These are phyloP conservation scores for Rhytidhysteron rufulum DNA, from an alignment of 2,329 filamentous ascomycete species.

Conservation along the genomic window DNA sequence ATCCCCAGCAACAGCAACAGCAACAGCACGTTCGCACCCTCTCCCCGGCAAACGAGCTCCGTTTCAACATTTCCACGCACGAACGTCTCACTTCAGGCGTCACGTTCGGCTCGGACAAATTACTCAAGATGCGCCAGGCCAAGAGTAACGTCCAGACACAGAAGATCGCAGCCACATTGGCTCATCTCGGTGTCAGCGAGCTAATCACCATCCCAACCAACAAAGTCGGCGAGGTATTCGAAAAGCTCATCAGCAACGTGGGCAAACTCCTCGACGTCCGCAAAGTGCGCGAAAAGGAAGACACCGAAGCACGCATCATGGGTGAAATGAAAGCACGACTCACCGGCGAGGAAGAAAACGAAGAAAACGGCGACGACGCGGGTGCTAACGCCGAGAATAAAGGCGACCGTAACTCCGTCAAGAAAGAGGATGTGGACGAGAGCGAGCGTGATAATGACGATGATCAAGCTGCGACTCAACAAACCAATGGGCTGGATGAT, in stretches of 20 bases:
- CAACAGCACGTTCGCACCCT: slow-evolving; percentile 56
- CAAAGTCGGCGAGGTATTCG: slow-evolving; percentile 68
- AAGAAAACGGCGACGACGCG: slow-evolving; percentile 12
- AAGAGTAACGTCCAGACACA: slow-evolving; percentile 73
- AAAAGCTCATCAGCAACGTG: slow-evolving; percentile 65
- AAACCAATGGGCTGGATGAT: slow-evolving; percentile 41
- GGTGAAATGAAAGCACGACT: slow-evolving; percentile 34
- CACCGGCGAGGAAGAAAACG: slow-evolving; percentile 12
- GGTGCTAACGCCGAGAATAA: slow-evolving; percentile 41
- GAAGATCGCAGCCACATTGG: slow-evolving; percentile 69
- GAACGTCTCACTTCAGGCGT: slow-evolving; percentile 84
- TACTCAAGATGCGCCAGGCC: slow-evolving; percentile 73
- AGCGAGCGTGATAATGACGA: slow-evolving; percentile 41
- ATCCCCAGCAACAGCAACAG: slow-evolving; percentile 37
- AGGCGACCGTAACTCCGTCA: slow-evolving; percentile 35
- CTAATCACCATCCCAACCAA: slow-evolving; percentile 71
- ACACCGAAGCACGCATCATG: slow-evolving; percentile 54
- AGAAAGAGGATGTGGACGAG: slow-evolving; percentile 17
- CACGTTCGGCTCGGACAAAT: slow-evolving; percentile 80
- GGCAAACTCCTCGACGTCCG: slow-evolving; percentile 66
- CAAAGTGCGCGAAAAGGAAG: slow-evolving; percentile 72
- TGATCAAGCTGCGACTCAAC: slow-evolving; percentile 49
- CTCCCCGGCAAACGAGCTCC: slow-evolving; percentile 67
- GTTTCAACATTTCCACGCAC: slow-evolving; percentile 81
- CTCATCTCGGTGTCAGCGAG: slow-evolving; percentile 66